phyloP scores from a whole-genome alignment of 768 basidiomycete genomes.

The Tricholomella constricta region DNA sequence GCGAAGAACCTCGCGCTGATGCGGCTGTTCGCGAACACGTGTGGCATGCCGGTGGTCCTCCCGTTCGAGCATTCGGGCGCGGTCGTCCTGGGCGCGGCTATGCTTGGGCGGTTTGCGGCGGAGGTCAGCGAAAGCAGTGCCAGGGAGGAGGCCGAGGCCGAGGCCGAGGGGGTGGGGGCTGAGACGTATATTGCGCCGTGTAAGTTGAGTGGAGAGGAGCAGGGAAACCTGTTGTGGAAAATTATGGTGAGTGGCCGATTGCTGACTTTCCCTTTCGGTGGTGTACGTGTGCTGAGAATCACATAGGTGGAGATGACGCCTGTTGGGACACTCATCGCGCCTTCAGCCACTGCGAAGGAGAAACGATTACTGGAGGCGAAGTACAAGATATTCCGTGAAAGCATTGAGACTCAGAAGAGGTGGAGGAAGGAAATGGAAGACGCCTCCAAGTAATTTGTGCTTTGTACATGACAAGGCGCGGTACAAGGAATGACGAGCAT shows the following conservation, averaged over 20 bases:
- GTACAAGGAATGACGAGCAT: too few relatives aligned
- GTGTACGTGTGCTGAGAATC: not conserved
- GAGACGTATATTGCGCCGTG: conserved; percentile 14
- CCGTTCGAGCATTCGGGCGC: conserved; percentile 76
- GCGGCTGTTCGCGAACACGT: conserved; percentile 87
- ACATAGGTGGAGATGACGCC: conserved; percentile 89
- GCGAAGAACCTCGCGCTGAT: conserved; percentile 88
- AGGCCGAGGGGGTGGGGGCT: too few relatives aligned
- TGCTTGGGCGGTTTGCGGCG: conserved; percentile 87
- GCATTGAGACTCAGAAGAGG: conserved; percentile 82
- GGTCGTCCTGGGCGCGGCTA: conserved; percentile 91
- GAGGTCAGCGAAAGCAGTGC: conserved; percentile 39
- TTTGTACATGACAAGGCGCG: not conserved
- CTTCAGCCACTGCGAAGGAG: conserved; percentile 62
- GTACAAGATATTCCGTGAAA: conserved; percentile 90
- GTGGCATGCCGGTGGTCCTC: conserved; percentile 79
- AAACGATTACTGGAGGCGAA: conserved; percentile 84
- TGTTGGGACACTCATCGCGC: conserved; percentile 68
- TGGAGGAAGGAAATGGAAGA: conserved; percentile 84
- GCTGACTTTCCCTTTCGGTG: not conserved
- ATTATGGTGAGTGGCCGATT: conserved; percentile 81
- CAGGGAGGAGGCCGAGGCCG: conserved; percentile 27
- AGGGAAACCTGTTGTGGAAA: conserved; percentile 77
- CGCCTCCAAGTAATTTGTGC: conserved; percentile 30
- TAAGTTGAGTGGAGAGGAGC: conserved; percentile 41